Base-by-base conservation (phyloP, 805 yeast species). In the Candida vartiovaarae region DNA sequence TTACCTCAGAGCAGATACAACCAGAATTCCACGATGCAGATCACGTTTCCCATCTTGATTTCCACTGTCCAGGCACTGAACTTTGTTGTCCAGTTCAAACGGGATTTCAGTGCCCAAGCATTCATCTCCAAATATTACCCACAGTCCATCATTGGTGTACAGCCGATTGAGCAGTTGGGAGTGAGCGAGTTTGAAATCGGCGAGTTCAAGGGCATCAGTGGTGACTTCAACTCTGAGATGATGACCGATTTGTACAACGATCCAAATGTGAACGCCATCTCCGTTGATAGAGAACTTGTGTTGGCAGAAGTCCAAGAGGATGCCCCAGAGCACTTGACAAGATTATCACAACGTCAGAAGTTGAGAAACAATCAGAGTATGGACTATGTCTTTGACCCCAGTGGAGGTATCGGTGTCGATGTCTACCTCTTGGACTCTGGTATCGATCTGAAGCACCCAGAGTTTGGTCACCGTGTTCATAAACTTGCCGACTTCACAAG, bases 401-500 rank as follows among this genome's bases (percentile, higher is more conserved):
- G 61, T 26, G 71, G 70, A 5, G 75, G 74, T 5, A 62, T 53
- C 38, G 66, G 66, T 29, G 62, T 66, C 20, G 68, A 65, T 43
- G 62, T 65, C 11, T 67, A 64, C 46, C 41, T 69, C 6, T 53
- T 68, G 31, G 74, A 69, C 43, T 59, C 70, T 4, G 74, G 74
- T 4, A 58, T 70, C 34, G 50, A 61, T 31, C 43, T 51, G 7
- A 53, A 53, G 25, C 75, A 72, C 42, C 66, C 68, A 3, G 78
- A 75, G 36, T 70, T 75, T 45, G 64, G 60, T 4, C 63, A 66
- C 3, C 62, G 78, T 33, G 74, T 70, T 0, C 55, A 62, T 9
- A 57, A 60, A 36, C 63, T 75, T 20, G 68, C 64, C 1, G 80
- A 76, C 44, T 69, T 74, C 50, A 72, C 80, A 1, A 31, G 32